Percentiles rank a stretch among this genome's conserved stretches.
phyloP scores from a whole-genome alignment of 352 stramenopile species.

The Phytophthora uliginosa region DNA sequence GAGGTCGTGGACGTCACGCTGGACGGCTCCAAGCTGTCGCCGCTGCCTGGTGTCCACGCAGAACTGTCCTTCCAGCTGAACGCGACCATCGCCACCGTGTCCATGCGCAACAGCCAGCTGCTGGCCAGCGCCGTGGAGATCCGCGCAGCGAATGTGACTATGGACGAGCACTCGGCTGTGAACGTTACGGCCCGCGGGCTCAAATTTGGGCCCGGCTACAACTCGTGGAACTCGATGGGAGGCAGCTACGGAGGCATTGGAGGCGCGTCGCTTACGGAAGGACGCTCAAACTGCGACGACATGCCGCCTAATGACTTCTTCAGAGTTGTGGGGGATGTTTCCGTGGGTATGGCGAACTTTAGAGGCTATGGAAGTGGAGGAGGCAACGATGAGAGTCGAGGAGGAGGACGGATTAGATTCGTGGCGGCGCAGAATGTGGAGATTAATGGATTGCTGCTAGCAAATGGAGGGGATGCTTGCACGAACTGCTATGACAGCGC shows the following conservation, averaged over 20 bases:
- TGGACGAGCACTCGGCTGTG: constrained; percentile 59
- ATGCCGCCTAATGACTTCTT: constrained; percentile 71
- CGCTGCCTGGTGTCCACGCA: constrained; percentile 50
- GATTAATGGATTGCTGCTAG: constrained; percentile 74
- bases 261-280: constrained; percentile 64
- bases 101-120: constrained; percentile 63
- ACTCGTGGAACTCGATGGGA: constrained; percentile 73
- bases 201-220: constrained; percentile 87
- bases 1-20: constrained; percentile 58
- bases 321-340: constrained; percentile 70
- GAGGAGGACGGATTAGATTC: constrained; percentile 72
- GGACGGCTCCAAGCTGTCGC: constrained; percentile 52
- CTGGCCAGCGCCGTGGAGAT: constrained; percentile 74
- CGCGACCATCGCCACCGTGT: constrained; percentile 33
- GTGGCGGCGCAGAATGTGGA: constrained; percentile 43
- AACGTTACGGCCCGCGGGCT: constrained; percentile 73
- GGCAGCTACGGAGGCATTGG: constrained; percentile 84
- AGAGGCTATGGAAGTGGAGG: constrained; percentile 87
- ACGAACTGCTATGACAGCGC: constrained; percentile 67
- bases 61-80: constrained; percentile 65
- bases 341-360: constrained; percentile 67
- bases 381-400: constrained; percentile 64
- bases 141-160: constrained; percentile 42
- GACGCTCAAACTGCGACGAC: constrained; percentile 57
- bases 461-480: constrained; percentile 71